A percentile compares a stretch with the other conserved stretches of the same genome.
These are phyloP conservation scores for Lathyrus aphaca DNA, from an alignment of 306 rosid genomes.

Conservation along the genomic window DNA sequence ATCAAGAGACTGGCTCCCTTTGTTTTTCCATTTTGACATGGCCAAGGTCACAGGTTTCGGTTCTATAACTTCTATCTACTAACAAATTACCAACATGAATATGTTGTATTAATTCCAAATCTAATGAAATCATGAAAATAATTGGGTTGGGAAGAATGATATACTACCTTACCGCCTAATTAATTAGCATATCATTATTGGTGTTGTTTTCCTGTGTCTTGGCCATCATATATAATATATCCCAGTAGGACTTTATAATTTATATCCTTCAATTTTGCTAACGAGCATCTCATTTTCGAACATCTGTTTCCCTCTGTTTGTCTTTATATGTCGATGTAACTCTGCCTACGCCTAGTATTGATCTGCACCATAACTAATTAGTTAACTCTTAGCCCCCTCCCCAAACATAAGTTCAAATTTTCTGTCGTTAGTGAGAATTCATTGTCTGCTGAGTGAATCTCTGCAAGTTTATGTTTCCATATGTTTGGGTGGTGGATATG, in stretches of 20 bases:
- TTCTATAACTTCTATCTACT: not conserved
- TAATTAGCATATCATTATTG: not conserved
- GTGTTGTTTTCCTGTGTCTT: conserved; percentile 5
- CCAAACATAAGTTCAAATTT: too few relatives aligned
- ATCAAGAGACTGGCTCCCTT: conserved; percentile 1
- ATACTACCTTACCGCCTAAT: not conserved
- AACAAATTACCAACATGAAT: not conserved
- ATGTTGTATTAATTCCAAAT: conserved; percentile 8
- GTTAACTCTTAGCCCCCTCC: not conserved
- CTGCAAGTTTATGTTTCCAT: not conserved
- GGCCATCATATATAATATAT: not conserved
- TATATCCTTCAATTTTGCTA: conserved; percentile 13
- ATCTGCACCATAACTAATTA: conserved; percentile 14
- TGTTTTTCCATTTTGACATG: not conserved
- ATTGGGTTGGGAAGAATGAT: not conserved
- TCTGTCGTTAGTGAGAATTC: too few relatives aligned
- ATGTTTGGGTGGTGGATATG: conserved; percentile 6
- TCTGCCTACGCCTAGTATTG: not conserved
- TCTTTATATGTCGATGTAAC: not conserved
- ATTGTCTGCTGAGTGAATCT: too few relatives aligned
- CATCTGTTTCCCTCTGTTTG: not conserved
- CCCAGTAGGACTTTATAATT: conserved; percentile 2
- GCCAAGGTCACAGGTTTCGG: conserved; percentile 7
- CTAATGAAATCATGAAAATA: conserved; percentile 5
- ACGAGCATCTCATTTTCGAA: conserved; percentile 4